Evolutionary conservation across 441 rosid genomes (phyloP).

Genomic region (Lepidium campestre): DNA sequence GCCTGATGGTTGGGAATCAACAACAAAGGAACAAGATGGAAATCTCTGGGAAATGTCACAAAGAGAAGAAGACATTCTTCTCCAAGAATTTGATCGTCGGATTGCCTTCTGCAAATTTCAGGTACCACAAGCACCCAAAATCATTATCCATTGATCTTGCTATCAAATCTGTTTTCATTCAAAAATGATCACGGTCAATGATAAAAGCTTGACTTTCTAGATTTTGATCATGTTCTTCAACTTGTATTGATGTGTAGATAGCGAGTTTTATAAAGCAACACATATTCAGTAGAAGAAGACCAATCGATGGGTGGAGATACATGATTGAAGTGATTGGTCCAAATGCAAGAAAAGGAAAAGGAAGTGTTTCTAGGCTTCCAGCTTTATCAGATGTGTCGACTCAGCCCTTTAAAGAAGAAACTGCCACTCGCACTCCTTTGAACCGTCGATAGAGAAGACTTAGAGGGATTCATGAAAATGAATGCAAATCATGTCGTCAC

Average conservation of each 20-base stretch:
- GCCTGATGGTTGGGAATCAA: constrained; percentile 97
- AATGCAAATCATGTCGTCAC: background rate
- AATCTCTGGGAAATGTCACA: constrained; percentile 93
- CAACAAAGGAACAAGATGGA: constrained; percentile 71
- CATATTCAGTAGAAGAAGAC: constrained; percentile 91
- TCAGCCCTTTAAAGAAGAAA: constrained; percentile 81
- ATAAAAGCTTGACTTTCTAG: background rate
- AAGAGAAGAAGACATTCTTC: constrained; percentile 90
- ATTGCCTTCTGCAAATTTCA: constrained; percentile 84
- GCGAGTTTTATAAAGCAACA: constrained; percentile 90
- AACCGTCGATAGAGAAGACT: constrained; percentile 35
- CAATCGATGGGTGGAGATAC: constrained; percentile 90
- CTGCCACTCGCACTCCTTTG: constrained; percentile 23
- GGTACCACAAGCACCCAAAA: constrained; percentile 33
- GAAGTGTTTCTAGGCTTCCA: constrained; percentile 75
- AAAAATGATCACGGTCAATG: no score
- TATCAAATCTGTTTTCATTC: background rate
- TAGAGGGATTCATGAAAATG: background rate
- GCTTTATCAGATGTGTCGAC: constrained; percentile 73
- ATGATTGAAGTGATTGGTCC: constrained; percentile 97
- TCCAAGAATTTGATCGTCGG: constrained; percentile 86
- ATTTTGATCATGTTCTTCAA: background rate
- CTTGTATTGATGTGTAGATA: constrained; percentile 41
- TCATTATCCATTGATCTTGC: background rate
- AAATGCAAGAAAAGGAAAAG: constrained; percentile 89